Evolutionary conservation across 2,329 filamentous ascomycete species (phyloP).

Genomic region (Ceratocystiopsis minuta): DNA sequence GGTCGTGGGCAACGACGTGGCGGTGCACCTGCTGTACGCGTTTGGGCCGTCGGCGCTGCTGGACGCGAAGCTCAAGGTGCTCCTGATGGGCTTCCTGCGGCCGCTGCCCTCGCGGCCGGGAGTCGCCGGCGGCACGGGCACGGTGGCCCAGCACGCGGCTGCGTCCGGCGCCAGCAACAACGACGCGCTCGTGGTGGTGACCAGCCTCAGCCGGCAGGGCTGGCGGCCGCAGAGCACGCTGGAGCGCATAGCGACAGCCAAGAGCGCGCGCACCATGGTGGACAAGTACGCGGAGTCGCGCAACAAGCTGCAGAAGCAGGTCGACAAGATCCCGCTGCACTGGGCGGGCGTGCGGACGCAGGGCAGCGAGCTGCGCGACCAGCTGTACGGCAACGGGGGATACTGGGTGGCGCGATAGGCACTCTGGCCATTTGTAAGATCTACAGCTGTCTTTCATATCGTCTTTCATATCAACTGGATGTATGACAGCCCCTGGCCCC

Average conservation of each 20-base stretch:
- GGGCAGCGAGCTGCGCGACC: conserved; percentile 28
- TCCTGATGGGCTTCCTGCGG: conserved; percentile 43
- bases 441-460: too few species aligned
- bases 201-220: conserved; percentile 25
- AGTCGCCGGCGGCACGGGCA: conserved; percentile 3
- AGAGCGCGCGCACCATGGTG: conserved; percentile 23
- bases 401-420: conserved; percentile 23
- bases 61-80: conserved; percentile 27
- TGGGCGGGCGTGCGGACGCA: conserved; percentile 37
- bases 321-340: conserved; percentile 42
- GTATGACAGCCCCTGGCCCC: too few species aligned
- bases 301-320: conserved; percentile 30
- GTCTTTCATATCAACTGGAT: too few species aligned
- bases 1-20: conserved; percentile 17
- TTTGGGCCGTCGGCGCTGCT: conserved; percentile 25
- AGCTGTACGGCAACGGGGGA: conserved; percentile 28
- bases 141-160: conserved; percentile 10
- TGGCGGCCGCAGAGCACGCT: conserved; percentile 26
- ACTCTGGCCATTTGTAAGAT: too few species aligned
- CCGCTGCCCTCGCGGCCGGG: conserved; percentile 12
- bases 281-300: conserved; percentile 31
- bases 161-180: conserved; percentile 13
- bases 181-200: conserved; percentile 25
- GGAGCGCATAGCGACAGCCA: conserved; percentile 20
- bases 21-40: conserved; percentile 34